phyloP scores from a whole-genome alignment of 1,284 basidiomycete species.

The Rhodotorula sp. region DNA sequence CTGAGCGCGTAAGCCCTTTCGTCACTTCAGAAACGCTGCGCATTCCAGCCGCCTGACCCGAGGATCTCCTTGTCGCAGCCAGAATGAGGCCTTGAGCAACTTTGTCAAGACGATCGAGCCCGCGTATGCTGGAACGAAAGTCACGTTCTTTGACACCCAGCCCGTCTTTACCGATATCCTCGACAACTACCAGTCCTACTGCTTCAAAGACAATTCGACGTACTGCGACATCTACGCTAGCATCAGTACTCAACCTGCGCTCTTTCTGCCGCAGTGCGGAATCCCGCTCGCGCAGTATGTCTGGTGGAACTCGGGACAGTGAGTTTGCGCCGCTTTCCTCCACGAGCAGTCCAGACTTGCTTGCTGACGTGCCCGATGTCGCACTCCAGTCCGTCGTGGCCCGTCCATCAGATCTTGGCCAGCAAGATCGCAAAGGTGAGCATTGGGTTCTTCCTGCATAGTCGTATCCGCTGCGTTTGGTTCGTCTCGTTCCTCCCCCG shows the following conservation, averaged over 20 bases:
- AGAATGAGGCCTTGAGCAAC: conserved; percentile 4
- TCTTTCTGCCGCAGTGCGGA: not conserved
- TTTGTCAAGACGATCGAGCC: not conserved
- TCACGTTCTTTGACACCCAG: conserved; percentile 21
- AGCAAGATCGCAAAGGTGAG: not conserved
- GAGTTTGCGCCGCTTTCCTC: not conserved
- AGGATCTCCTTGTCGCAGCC: not conserved
- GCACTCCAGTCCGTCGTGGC: conserved; percentile 17
- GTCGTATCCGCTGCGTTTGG: not conserved
- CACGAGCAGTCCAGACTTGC: not conserved
- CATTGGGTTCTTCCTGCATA: no score
- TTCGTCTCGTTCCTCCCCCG: not conserved
- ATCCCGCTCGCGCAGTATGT: conserved; percentile 14
- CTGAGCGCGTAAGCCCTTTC: conserved; percentile 5
- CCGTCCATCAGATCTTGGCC: conserved; percentile 19
- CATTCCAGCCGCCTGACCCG: no score
- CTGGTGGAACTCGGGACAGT: conserved; percentile 28
- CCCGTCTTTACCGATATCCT: conserved; percentile 22
- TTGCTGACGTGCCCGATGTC: no score
- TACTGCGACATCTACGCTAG: conserved; percentile 11
- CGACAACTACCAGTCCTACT: conserved; percentile 12
- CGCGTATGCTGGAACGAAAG: not conserved
- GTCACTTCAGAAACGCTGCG: not conserved
- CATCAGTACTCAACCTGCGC: conserved; percentile 1
- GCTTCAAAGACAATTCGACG: conserved; percentile 12